Evolutionary conservation across 495 filamentous ascomycete genomes (phyloP).

Genomic region (Amphirosellinia nigrospora): DNA sequence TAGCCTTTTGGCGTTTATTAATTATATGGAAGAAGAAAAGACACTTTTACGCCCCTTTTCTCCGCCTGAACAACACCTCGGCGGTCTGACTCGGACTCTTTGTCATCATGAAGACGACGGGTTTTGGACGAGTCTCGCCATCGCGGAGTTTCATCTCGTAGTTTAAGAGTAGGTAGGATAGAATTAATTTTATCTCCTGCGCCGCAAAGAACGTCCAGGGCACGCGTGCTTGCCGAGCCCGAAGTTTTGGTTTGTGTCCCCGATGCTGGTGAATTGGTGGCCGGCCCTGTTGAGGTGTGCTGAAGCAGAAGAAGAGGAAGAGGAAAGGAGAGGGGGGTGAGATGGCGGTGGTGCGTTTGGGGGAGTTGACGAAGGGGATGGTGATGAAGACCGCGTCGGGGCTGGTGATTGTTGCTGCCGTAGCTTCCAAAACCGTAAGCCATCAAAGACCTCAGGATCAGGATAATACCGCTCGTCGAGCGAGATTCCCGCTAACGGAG

Average conservation of each 20-base stretch:
- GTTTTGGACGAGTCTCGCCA: constrained; percentile 46
- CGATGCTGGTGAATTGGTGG: constrained; percentile 53
- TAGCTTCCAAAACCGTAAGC: constrained; percentile 57
- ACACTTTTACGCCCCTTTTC: neutral
- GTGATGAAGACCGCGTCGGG: constrained; percentile 14
- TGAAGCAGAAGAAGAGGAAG: constrained; percentile 1
- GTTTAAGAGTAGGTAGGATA: constrained; percentile 48
- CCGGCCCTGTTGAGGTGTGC: constrained; percentile 25
- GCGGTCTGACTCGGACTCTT: constrained; percentile 39
- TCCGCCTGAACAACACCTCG: constrained; percentile 43
- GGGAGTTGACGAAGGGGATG: constrained; percentile 22
- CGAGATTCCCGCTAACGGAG: constrained; percentile 43
- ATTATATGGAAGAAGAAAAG: too few species aligned
- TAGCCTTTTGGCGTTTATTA: neutral
- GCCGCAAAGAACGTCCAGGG: constrained; percentile 61
- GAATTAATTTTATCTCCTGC: constrained; percentile 56
- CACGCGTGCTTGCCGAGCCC: constrained; percentile 61
- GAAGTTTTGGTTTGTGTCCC: constrained; percentile 53
- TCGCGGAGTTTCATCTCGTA: constrained; percentile 55
- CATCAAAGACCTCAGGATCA: constrained; percentile 57
- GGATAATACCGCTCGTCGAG: constrained; percentile 42
- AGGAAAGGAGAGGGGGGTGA: neutral
- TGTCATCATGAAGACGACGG: constrained; percentile 45
- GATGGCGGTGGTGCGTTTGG: neutral
- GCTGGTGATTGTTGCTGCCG: constrained; percentile 37